Conservation (phyloP, 768 basidiomycete genomes). For the Calocybe gangraenosa region DNA sequence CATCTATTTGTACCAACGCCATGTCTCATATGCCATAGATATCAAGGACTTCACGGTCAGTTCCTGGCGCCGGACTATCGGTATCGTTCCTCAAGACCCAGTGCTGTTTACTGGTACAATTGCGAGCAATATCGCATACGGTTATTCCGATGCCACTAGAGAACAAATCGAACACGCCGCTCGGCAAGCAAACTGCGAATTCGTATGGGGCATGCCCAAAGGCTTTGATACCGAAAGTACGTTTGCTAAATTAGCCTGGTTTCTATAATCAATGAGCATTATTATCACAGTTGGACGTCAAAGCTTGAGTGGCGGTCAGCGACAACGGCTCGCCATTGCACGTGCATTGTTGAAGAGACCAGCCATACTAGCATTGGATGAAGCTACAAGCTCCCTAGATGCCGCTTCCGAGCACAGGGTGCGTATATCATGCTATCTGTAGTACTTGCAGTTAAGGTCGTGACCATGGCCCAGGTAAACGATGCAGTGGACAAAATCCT, state of each 20-base stretch:
- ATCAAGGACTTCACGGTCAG: constrained; percentile 81
- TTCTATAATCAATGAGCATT: not conserved
- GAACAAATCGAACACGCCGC: constrained; percentile 88
- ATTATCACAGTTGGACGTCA: constrained; percentile 53
- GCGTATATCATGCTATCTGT: constrained; percentile 14
- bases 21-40: constrained; percentile 38
- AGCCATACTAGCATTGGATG: constrained; percentile 81
- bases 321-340: constrained; percentile 79
- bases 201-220: constrained; percentile 90
- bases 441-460: not conserved
- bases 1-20: constrained; percentile 1
- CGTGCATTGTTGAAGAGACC: constrained; percentile 89
- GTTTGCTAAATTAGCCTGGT: constrained; percentile 23
- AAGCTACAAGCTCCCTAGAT: constrained; percentile 86
- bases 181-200: constrained; percentile 91
- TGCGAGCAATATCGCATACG: constrained; percentile 92
- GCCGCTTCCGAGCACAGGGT: constrained; percentile 85
- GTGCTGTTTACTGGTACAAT: constrained; percentile 91
- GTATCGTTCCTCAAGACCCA: constrained; percentile 95
- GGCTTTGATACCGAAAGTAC: constrained; percentile 91
- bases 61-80: constrained; percentile 86
- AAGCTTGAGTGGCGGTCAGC: constrained; percentile 74
- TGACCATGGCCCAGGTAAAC: constrained; percentile 52
- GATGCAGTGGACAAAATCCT: constrained; percentile 89
- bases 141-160: constrained; percentile 67